These are phyloP conservation scores for Calonectria montana DNA, from an alignment of 2,329 filamentous ascomycete genomes.

Conservation along the genomic window DNA sequence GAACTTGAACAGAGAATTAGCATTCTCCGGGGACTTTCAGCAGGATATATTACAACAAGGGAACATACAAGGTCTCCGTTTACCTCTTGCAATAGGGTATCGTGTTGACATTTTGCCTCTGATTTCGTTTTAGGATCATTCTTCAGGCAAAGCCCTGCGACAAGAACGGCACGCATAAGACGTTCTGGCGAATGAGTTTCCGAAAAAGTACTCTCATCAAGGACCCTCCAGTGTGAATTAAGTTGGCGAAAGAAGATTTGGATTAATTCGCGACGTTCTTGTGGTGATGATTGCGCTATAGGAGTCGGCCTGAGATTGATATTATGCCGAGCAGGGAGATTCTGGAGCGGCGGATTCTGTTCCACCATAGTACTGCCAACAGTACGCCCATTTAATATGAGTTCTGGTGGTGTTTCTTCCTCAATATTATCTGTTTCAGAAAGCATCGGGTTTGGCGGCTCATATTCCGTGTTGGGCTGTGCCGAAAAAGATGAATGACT, in stretches of 20 bases:
- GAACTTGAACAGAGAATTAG: background rate
- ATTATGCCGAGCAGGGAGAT: no score
- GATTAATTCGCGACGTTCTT: background rate
- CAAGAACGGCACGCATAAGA: background rate
- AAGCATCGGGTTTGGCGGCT: no score
- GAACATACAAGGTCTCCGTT: background rate
- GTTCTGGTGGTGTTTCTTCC: no score
- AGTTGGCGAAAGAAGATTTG: background rate
- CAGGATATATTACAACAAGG: rapidly evolving
- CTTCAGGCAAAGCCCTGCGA: background rate
- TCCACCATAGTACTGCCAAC: background rate
- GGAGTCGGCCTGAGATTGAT: no score
- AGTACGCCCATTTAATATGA: no score
- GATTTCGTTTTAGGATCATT: background rate
- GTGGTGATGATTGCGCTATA: no score
- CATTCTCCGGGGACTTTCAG: no score
- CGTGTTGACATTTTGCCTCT: background rate
- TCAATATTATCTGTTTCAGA: no score
- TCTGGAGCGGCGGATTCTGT: no score
- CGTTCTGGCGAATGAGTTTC: background rate
- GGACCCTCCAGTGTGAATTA: background rate
- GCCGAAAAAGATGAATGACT: background rate
- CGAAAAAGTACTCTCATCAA: background rate
- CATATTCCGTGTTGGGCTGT: background rate
- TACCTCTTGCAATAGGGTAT: background rate